Base-by-base conservation (phyloP, 495 filamentous ascomycete genomes). In the Podospora pseudoanserina region DNA sequence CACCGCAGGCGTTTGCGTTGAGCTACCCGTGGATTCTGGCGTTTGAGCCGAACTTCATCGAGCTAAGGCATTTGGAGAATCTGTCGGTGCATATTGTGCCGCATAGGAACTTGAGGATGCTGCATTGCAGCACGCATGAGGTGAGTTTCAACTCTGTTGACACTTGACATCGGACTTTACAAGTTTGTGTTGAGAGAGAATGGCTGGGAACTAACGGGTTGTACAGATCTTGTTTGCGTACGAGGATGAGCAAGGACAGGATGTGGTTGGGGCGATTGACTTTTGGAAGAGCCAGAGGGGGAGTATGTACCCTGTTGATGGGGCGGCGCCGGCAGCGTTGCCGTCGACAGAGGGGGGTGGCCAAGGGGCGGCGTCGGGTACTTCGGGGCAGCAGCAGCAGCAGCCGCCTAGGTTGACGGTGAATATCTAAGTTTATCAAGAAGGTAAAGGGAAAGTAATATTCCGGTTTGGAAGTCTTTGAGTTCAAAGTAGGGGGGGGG, bases 11-110 rank as follows among this genome's bases (percentile, higher is more conserved):
- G 55, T 99, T 99, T 76, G 95, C 96, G 0, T 86, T 98, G 53
- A 96, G 91, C 53, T 92, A 94, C 74, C 94, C 94, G 65, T 99
- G 94, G 84, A 96, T 99, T 59, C 81, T 99, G 70, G 96, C 96
- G 5, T 99, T 99, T 77, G 96, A 99, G 80, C 90, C 93, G n/a
- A 97, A 93, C 74, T 99, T 99, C 74, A 92, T 99, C 68, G 96
- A 99, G 79, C 92, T 99, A 72, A 83, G 96, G 72, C 89, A 96
- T 74, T 92, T 97, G 71, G 96, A 98, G 75, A 97, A 91, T 20
- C 90, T 92, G 67, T 91, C 91, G 57, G 92, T 97, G 67, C 91
- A 97, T 80, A 97, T 99, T 71, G 89, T 97, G 74, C 96, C 93
- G 59, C 92, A 92, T 67, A 95, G 90, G 82, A 97, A 96, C 71